Conservation (phyloP, 805 yeast genomes). For the Candida cerambycidarum region DNA sequence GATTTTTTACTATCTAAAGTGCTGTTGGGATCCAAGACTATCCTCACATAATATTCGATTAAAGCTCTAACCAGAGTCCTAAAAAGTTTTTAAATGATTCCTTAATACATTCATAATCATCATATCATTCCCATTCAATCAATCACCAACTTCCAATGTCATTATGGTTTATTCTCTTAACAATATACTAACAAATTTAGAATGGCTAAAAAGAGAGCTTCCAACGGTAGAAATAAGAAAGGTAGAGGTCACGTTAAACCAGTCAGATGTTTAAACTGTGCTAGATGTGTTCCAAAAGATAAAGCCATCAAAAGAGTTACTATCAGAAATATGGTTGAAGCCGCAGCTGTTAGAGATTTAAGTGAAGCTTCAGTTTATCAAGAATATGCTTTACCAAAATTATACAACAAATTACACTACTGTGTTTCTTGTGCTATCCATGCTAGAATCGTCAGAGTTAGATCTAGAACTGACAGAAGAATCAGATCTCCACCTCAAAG, state of each 20-base stretch:
- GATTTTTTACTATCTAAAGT: background rate
- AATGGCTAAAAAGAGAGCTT: slow-evolving; percentile 99
- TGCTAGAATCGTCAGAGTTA: slow-evolving; percentile 99
- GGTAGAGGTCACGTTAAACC: slow-evolving; percentile 99
- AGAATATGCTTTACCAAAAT: slow-evolving; percentile 99
- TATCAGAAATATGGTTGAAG: slow-evolving; percentile 99
- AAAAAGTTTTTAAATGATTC: too few species aligned
- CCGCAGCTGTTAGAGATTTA: slow-evolving; percentile 99
- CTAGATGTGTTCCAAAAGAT: slow-evolving; percentile 99
- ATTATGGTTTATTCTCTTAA: background rate
- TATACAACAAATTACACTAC: slow-evolving; percentile 99
- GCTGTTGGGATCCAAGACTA: too few species aligned
- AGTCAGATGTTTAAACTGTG: slow-evolving; percentile 99
- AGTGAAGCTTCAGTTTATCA: slow-evolving; percentile 99
- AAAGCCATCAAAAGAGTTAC: slow-evolving; percentile 99
- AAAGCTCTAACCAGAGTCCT: too few species aligned
- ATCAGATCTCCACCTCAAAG: slow-evolving; percentile 98
- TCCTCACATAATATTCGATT: too few species aligned
- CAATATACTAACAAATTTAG: slow-evolving; percentile 25
- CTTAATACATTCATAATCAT: too few species aligned
- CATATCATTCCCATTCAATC: too few species aligned
- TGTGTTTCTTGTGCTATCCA: slow-evolving; percentile 99
- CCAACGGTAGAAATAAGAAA: slow-evolving; percentile 99
- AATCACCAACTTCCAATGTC: background rate
- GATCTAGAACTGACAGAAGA: slow-evolving; percentile 99